Evolutionary conservation across 2,329 filamentous ascomycete species (phyloP).

Genomic region (Alternaria atra): DNA sequence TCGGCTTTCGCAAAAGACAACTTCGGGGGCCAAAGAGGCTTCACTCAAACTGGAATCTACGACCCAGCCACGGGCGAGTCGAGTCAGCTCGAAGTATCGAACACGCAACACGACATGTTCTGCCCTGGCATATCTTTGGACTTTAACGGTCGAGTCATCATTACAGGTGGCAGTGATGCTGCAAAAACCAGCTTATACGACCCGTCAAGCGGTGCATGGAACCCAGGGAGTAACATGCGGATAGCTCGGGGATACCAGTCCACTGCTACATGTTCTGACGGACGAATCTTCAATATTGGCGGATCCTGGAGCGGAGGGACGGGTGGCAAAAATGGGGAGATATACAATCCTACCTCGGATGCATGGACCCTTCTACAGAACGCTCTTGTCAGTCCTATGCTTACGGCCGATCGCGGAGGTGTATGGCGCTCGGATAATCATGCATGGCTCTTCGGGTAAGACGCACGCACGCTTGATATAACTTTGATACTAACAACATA

Average conservation of each 20-base stretch:
- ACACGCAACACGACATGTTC: constrained; percentile 65
- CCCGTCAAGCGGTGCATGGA: constrained; percentile 58
- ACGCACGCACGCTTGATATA: neutral
- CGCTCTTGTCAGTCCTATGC: constrained; percentile 58
- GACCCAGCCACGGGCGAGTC: constrained; percentile 36
- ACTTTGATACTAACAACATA: neutral
- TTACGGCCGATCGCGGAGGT: constrained; percentile 59
- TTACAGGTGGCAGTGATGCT: constrained; percentile 64
- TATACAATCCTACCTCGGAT: constrained; percentile 53
- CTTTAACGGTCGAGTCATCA: constrained; percentile 59
- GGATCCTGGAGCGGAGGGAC: constrained; percentile 64
- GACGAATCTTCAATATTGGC: constrained; percentile 66
- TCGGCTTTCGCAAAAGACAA: constrained; percentile 28
- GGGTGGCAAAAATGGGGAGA: constrained; percentile 65
- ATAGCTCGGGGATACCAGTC: constrained; percentile 68
- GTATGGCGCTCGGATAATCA: constrained; percentile 63
- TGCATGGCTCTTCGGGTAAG: constrained; percentile 59
- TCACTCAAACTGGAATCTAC: constrained; percentile 46
- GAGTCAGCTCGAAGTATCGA: constrained; percentile 38
- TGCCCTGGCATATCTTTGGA: constrained; percentile 64
- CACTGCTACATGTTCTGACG: constrained; percentile 60
- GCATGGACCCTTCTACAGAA: constrained; percentile 59
- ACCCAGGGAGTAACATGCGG: constrained; percentile 59
- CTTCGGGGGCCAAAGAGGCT: constrained; percentile 32
- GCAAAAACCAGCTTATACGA: constrained; percentile 57